These are phyloP conservation scores for Arachnomyces sp. DNA, from an alignment of 2,329 filamentous ascomycete genomes.

Conservation along the genomic window DNA sequence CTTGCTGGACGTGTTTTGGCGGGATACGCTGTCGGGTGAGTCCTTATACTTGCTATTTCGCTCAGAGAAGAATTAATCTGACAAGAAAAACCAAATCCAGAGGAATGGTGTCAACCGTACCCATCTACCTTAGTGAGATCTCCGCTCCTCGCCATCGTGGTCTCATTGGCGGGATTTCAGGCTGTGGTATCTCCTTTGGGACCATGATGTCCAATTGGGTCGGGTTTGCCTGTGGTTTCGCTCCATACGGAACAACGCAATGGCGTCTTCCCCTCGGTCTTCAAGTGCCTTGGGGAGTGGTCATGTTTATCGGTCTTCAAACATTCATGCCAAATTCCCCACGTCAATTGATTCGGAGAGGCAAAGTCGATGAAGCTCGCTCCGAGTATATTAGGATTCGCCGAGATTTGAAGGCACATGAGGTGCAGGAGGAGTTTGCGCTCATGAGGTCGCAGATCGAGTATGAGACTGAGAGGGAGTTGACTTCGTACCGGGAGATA, in stretches of 20 bases:
- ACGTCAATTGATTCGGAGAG: constrained; percentile 45
- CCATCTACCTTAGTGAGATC: constrained; percentile 51
- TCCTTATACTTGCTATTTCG: neutral
- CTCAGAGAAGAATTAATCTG: neutral
- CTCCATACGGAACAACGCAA: constrained; percentile 46
- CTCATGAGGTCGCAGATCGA: constrained; percentile 50
- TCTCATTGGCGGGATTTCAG: constrained; percentile 48
- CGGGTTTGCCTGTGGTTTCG: constrained; percentile 48
- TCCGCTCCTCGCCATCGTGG: constrained; percentile 43
- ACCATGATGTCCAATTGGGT: constrained; percentile 54
- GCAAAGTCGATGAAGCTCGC: constrained; percentile 43
- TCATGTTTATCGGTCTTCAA: constrained; percentile 46
- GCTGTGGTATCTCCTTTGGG: constrained; percentile 49
- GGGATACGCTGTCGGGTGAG: constrained; percentile 41
- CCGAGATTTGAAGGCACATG: constrained; percentile 37
- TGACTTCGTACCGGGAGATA: constrained; percentile 46
- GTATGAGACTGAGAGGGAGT: constrained; percentile 51
- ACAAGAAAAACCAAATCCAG: constrained; percentile 17
- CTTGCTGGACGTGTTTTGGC: constrained; percentile 44
- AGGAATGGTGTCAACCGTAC: constrained; percentile 45
- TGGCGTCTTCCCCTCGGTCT: constrained; percentile 50
- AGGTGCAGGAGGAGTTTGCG: constrained; percentile 45
- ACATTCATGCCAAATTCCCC: constrained; percentile 53
- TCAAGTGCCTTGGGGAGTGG: constrained; percentile 50
- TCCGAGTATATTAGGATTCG: constrained; percentile 43